These are phyloP conservation scores for Platanthera guangdongensis DNA, from an alignment of 106 monocot genomes.

Conservation along the genomic window DNA sequence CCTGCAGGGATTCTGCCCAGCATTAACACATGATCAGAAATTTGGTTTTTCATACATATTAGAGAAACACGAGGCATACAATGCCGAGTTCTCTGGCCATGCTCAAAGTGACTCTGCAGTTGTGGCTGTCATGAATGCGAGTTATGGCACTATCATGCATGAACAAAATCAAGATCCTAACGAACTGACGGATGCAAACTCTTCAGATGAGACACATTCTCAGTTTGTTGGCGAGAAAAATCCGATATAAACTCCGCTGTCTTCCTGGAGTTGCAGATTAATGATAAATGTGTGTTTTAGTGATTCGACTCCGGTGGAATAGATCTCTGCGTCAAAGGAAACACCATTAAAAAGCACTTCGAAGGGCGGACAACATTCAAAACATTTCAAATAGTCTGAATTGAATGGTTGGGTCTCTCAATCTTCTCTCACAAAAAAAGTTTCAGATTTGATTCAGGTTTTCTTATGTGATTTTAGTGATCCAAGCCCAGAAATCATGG, in stretches of 20 bases:
- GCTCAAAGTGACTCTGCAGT: slow-evolving; percentile 21
- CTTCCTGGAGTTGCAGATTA: background rate
- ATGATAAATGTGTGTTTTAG: background rate
- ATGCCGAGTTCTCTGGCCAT: slow-evolving; percentile 8
- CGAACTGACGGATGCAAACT: background rate
- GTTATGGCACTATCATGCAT: background rate
- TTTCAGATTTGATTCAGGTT: background rate
- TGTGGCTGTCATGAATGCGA: background rate
- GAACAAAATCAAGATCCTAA: background rate
- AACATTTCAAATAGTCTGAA: background rate
- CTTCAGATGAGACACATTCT: background rate
- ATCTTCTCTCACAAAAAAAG: slow-evolving; percentile 1
- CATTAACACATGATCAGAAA: slow-evolving; percentile 76
- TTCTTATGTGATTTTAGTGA: background rate
- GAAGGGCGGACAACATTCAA: background rate
- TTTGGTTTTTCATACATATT: slow-evolving; percentile 64
- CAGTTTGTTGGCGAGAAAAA: background rate
- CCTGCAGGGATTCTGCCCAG: slow-evolving; percentile 56
- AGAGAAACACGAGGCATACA: slow-evolving; percentile 16
- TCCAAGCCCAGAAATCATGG: background rate
- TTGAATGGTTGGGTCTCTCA: background rate
- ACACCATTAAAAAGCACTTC: background rate
- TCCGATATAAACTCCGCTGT: background rate
- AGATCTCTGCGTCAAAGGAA: background rate
- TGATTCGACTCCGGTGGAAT: background rate